Base-by-base conservation (phyloP, 2,329 filamentous ascomycete genomes). In the Annulohypoxylon truncatum region DNA sequence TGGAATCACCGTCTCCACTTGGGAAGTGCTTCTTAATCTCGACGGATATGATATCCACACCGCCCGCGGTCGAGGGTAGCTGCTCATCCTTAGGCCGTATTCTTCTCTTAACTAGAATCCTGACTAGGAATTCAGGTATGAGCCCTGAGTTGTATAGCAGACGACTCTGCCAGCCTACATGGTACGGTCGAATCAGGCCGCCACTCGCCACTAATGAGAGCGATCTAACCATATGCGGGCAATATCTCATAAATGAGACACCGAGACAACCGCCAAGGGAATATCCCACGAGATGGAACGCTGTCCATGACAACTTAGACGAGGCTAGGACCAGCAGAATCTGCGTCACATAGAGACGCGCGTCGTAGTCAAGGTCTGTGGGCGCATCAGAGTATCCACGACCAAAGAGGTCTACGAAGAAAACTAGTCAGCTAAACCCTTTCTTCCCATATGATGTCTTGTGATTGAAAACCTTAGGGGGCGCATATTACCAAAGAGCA, bases 351-450 rank as follows among this genome's bases (percentile, higher is more conserved):
- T 91, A 93, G 4, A 94, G 85, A 1, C 85, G 82, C 12, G 84
- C 80, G 75, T 92, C 88, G 75, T 91, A 89, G 4, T 83, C 80
- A n/a, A 88, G 76, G 51, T 84, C 81, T 1, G 78, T 76, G 0
- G 92, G 91, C 1, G 85, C 85, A 74, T 94, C 91, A 0, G 89
- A 92, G 75, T 92, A 96, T 7, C 93, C 93, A 71, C 93, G 84
- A 20, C 92, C 92, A 69, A 90, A 93, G 52, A 93, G 83, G 76
- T 93, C 91, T 88, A 72, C 22, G 28, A 42, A 42, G 4, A 35
- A 18, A 46, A 7, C 24, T 9, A 29, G 29, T 56, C 59, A 48
- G 38, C 48, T 10, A 33, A 33, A 10, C 10, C 7, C n/a, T 44
- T 18, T n/a, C 22, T 18, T 26, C 8, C n/a, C n/a, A 4, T 50